These are phyloP conservation scores for Magnolia sinica DNA, from an alignment of 164 flowering plant species.

Conservation along the genomic window DNA sequence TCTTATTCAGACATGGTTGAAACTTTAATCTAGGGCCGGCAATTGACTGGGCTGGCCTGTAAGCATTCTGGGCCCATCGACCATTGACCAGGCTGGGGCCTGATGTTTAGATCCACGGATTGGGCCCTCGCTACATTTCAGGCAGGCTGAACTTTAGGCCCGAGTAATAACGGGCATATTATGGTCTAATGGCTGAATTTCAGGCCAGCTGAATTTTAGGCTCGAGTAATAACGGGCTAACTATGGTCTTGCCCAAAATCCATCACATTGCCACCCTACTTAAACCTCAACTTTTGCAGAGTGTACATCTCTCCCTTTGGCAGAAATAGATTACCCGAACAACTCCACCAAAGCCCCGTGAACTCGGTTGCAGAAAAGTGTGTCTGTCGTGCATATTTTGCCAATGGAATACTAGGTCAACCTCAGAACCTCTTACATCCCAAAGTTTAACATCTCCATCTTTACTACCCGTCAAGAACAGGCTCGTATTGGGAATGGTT, in stretches of 20 bases:
- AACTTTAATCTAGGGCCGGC: background rate
- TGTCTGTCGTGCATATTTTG: slow-evolving; percentile 84
- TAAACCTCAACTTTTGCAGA: background rate
- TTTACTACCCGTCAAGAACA: slow-evolving; percentile 95
- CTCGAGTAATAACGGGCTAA: too few species aligned
- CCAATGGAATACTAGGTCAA: slow-evolving; percentile 76
- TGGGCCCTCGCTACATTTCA: too few species aligned
- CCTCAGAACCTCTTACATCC: slow-evolving; percentile 73
- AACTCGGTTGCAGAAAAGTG: slow-evolving; percentile 83
- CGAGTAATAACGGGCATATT: too few species aligned
- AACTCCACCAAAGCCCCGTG: slow-evolving; percentile 85
- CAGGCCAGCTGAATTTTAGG: too few species aligned
- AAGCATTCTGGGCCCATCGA: too few species aligned
- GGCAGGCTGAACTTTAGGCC: too few species aligned
- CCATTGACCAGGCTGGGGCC: too few species aligned
- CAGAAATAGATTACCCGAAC: slow-evolving; percentile 50
- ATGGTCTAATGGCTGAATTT: too few species aligned
- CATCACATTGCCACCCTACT: background rate
- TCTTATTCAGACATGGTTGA: background rate
- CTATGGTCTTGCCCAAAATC: too few species aligned
- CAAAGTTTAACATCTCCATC: slow-evolving; percentile 99
- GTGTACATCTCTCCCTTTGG: background rate
- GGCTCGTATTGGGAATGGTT: slow-evolving; percentile 81
- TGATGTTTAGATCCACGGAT: too few species aligned
- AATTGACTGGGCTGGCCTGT: too few species aligned